Evolutionary conservation across 1,139 yeast genomes (phyloP).

Genomic region (Kodamaea suecica): DNA sequence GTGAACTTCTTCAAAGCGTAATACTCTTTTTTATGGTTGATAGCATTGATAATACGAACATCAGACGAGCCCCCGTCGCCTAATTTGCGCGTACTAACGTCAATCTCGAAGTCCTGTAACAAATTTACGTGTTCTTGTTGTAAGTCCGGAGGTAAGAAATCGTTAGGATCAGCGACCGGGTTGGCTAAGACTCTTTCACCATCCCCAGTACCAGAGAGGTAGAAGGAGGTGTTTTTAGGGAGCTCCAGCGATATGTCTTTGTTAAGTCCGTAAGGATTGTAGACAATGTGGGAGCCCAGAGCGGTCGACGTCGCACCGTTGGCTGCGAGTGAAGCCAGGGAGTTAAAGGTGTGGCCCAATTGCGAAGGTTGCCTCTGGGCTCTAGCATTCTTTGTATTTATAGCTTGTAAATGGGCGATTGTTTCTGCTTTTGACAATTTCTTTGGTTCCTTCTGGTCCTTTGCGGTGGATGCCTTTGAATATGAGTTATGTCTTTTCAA

Average conservation of each 20-base stretch:
- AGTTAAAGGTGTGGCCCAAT: conserved; percentile 1
- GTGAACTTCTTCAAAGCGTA: conserved; percentile 66
- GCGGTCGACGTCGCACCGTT: conserved; percentile 8
- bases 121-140: conserved; percentile 51
- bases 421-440: conserved; percentile 39
- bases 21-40: conserved; percentile 36
- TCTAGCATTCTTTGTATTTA: conserved; percentile 32
- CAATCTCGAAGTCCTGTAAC: conserved; percentile 58
- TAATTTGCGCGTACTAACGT: conserved; percentile 44
- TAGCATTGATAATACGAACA: conserved; percentile 50
- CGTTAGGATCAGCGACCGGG: conserved; percentile 71
- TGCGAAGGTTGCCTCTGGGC: conserved; percentile 4
- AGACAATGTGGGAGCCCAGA: conserved; percentile 30
- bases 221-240: conserved; percentile 41
- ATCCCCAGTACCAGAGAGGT: conserved; percentile 36
- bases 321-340: conserved; percentile 1
- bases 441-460: conserved; percentile 15
- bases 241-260: conserved; percentile 33
- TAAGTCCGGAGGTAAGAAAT: conserved; percentile 53
- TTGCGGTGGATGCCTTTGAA: conserved; percentile 5
- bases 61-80: conserved; percentile 77
- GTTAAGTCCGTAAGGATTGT: conserved; percentile 47
- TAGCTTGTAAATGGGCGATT: conserved; percentile 34
- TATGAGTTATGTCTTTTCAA: conserved; percentile 29
- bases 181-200: conserved; percentile 50